Conservation (phyloP, 495 filamentous ascomycete genomes). For the Podospora pseudopauciseta region DNA sequence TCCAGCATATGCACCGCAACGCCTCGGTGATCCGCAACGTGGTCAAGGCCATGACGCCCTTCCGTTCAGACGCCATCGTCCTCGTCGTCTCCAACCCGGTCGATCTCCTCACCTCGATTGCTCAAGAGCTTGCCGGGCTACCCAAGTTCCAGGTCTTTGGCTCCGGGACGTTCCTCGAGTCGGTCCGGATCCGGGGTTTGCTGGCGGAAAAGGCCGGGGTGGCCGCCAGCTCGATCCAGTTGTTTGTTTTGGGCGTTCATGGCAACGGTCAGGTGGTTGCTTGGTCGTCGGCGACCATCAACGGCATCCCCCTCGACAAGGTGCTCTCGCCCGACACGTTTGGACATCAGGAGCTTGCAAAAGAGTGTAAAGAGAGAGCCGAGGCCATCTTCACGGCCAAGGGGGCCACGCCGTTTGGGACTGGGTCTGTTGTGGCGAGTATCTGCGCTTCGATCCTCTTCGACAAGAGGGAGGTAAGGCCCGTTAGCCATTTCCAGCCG, state of each 20-base stretch:
- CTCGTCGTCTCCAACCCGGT: too few species aligned
- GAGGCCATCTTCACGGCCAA: constrained; percentile 37
- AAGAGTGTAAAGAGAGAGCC: constrained; percentile 31
- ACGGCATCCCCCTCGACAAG: constrained; percentile 31
- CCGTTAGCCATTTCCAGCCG: too few species aligned
- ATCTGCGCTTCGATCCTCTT: constrained; percentile 15
- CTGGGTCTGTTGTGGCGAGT: constrained; percentile 34
- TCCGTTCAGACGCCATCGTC: too few species aligned
- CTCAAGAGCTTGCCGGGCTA: too few species aligned
- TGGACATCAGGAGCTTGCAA: constrained; percentile 25
- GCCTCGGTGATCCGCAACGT: constrained; percentile 37
- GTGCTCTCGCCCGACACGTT: constrained; percentile 19
- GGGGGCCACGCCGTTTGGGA: constrained; percentile 42
- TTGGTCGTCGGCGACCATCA: constrained; percentile 39
- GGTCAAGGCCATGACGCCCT: constrained; percentile 38
- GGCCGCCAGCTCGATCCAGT: constrained; percentile 36
- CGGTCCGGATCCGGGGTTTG: constrained; percentile 28
- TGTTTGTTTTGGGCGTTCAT: constrained; percentile 44
- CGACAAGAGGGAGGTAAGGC: too few species aligned
- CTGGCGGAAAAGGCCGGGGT: constrained; percentile 37
- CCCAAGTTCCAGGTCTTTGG: too few species aligned
- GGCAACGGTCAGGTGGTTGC: constrained; percentile 42
- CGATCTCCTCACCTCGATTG: too few species aligned
- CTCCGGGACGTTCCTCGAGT: too few species aligned
- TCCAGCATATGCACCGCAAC: constrained; percentile 42